Conservation (phyloP, 257 asterid genomes). For the Eucommia ulmoides region DNA sequence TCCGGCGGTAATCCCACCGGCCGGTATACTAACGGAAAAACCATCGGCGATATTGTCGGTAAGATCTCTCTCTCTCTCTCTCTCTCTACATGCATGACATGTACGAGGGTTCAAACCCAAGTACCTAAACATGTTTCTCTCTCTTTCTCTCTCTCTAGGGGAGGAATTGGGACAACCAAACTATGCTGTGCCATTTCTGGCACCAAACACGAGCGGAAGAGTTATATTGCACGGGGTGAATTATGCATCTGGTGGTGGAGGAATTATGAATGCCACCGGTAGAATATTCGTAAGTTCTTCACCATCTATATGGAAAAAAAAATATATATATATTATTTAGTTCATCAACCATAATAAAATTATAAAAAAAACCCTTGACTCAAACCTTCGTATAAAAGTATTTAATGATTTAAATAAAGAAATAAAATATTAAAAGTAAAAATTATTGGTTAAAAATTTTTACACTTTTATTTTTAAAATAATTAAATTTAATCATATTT, state of each 20-base stretch:
- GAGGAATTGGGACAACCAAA: slow-evolving; percentile 69
- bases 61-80: slow-evolving; percentile 1
- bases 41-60: slow-evolving; percentile 88
- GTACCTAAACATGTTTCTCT: background rate
- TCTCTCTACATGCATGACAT: background rate
- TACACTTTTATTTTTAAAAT: too few relatives aligned
- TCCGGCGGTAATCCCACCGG: slow-evolving; percentile 87
- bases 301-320: too few relatives aligned
- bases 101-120: too few relatives aligned
- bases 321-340: too few relatives aligned
- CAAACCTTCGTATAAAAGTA: too few relatives aligned
- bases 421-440: too few relatives aligned
- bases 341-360: too few relatives aligned
- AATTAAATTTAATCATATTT: too few relatives aligned
- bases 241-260: slow-evolving; percentile 96
- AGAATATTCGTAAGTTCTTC: slow-evolving; percentile 64
- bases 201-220: slow-evolving; percentile 82
- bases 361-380: too few relatives aligned
- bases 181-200: slow-evolving; percentile 67
- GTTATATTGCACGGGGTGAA: slow-evolving; percentile 60
- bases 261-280: slow-evolving; percentile 86
- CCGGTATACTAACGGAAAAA: slow-evolving; percentile 76
- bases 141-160: slow-evolving; percentile 20
- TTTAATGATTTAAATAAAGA: too few relatives aligned
- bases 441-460: too few relatives aligned